Evolutionary conservation across 768 basidiomycete species (phyloP).

Genomic region (Cubamyces lactineus): DNA sequence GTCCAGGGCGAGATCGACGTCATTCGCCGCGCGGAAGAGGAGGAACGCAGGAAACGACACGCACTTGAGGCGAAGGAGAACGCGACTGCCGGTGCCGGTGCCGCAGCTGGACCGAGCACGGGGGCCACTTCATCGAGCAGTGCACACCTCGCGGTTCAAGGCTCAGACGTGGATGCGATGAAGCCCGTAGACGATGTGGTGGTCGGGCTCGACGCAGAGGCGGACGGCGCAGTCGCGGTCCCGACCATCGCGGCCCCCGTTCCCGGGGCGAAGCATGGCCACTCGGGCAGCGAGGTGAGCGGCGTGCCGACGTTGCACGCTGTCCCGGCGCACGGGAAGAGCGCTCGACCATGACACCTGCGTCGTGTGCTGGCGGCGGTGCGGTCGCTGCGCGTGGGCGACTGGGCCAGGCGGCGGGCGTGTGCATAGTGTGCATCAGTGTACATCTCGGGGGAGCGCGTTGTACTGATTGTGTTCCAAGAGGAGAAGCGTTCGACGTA

Average conservation of each 20-base stretch:
- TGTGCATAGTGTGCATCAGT: too few relatives aligned
- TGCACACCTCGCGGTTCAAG: conserved; percentile 18
- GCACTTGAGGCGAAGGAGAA: conserved; percentile 44
- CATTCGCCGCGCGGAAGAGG: conserved; percentile 65
- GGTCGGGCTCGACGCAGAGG: conserved; percentile 11
- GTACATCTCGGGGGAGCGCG: too few relatives aligned
- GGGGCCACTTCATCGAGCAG: conserved; percentile 9
- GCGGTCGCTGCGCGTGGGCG: neutral
- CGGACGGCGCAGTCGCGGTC: conserved; percentile 22
- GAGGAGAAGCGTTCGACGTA: too few relatives aligned
- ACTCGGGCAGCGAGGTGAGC: conserved; percentile 11
- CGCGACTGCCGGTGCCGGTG: conserved; percentile 20
- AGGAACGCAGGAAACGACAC: conserved; percentile 41
- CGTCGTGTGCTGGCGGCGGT: neutral
- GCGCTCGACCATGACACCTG: conserved; percentile 13
- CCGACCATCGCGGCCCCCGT: conserved; percentile 31
- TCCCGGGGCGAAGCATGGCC: conserved; percentile 24
- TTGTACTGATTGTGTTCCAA: too few relatives aligned
- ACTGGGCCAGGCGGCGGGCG: too few relatives aligned
- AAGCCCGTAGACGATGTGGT: conserved; percentile 73
- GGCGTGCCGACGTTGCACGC: conserved; percentile 29
- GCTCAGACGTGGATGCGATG: conserved; percentile 58
- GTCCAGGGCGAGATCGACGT: conserved; percentile 92
- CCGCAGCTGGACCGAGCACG: conserved; percentile 13
- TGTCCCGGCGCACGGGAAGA: conserved; percentile 26